Evolutionary conservation across 176 grass and related monocot species (phyloP).

Genomic region (Cocos nucifera): DNA sequence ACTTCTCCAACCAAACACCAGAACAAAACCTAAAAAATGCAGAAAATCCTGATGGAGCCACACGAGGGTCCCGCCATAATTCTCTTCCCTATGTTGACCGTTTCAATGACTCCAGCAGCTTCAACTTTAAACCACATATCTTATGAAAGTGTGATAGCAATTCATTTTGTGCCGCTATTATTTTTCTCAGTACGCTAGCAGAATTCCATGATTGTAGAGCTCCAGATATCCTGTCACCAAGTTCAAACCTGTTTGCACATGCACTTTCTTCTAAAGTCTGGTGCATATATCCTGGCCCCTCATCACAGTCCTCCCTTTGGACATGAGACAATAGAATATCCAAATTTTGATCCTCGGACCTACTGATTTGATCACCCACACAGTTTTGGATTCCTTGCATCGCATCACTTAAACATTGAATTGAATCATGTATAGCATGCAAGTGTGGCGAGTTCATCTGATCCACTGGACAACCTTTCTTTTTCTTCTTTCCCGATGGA

Average conservation of each 20-base stretch:
- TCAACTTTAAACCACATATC: constrained; percentile 53
- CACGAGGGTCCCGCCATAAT: too few species aligned
- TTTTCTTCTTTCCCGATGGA: constrained; percentile 84
- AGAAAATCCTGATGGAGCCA: too few species aligned
- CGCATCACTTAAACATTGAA: constrained; percentile 38
- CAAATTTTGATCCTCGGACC: constrained; percentile 48
- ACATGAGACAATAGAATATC: constrained; percentile 50
- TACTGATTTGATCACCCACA: constrained; percentile 51
- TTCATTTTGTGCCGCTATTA: constrained; percentile 38
- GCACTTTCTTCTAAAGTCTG: constrained; percentile 41
- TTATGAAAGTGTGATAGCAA: constrained; percentile 36
- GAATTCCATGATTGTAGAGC: constrained; percentile 57
- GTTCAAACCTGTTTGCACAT: constrained; percentile 25
- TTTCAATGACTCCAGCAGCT: constrained; percentile 33
- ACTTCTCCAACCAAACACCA: too few species aligned
- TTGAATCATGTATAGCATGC: constrained; percentile 47
- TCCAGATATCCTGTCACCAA: constrained; percentile 49
- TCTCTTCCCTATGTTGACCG: constrained; percentile 3
- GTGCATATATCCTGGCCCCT: constrained; percentile 39
- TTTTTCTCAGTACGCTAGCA: constrained; percentile 39
- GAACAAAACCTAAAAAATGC: too few species aligned
- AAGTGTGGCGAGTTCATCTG: constrained; percentile 50
- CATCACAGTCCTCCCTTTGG: constrained; percentile 25
- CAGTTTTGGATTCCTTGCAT: constrained; percentile 42
- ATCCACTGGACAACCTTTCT: constrained; percentile 47